A percentile compares a stretch with the other conserved stretches of the same genome.
These are phyloP conservation scores for Puccinellia tenuiflora DNA, from an alignment of 176 grass and related monocot species.

Conservation along the genomic window DNA sequence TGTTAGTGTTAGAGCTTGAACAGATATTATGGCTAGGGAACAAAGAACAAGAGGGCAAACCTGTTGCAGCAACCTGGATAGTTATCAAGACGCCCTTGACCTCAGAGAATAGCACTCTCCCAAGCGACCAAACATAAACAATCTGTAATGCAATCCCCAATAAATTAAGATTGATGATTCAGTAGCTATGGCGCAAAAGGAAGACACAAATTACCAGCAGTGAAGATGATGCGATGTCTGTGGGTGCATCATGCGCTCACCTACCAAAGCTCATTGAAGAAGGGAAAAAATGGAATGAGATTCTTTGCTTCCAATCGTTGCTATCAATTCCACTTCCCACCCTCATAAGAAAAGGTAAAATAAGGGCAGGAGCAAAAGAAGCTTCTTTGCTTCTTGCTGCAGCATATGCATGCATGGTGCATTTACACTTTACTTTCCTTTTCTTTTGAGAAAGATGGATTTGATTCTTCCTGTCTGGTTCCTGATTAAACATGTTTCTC, in stretches of 20 bases:
- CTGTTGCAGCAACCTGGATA: not conserved
- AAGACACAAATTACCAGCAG: not conserved
- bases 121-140: not conserved
- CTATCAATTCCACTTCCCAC: not conserved
- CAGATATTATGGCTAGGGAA: not conserved
- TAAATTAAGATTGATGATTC: not conserved
- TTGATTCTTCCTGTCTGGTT: not conserved
- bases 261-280: not conserved
- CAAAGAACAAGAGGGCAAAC: not conserved
- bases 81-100: not conserved
- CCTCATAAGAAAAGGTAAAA: not conserved
- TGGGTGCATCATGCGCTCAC: not conserved
- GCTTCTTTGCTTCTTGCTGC: not conserved
- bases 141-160: not conserved
- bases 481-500: not conserved
- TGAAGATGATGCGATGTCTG: not conserved
- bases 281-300: not conserved
- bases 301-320: not conserved
- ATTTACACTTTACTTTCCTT: not conserved
- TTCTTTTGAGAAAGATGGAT: not conserved
- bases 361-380: not conserved
- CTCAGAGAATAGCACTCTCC: not conserved
- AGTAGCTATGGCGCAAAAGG: not conserved
- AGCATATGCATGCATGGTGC: not conserved
- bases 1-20: not conserved